A percentile compares a stretch with the other conserved stretches of the same genome.
These are phyloP conservation scores for Psilocybe azurescens DNA, from an alignment of 768 basidiomycete species.

Conservation along the genomic window DNA sequence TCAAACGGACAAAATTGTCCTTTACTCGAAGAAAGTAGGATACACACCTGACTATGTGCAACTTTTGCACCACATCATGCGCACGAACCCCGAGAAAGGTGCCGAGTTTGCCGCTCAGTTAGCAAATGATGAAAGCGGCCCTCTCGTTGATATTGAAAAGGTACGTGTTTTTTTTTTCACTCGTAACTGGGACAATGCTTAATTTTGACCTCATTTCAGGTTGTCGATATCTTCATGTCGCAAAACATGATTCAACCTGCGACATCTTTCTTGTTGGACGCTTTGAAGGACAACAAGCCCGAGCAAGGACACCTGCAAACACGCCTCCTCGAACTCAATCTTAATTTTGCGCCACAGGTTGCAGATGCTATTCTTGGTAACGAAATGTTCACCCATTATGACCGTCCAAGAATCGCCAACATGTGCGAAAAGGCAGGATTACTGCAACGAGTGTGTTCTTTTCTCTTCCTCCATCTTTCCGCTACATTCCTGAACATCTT, in stretches of 20 bases:
- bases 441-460: constrained; percentile 76
- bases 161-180: constrained; percentile 43
- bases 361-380: constrained; percentile 99
- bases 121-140: constrained; percentile 91
- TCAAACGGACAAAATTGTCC: constrained; percentile 96
- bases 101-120: constrained; percentile 97
- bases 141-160: constrained; percentile 92
- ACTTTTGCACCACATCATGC: constrained; percentile 94
- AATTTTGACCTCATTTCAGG: constrained; percentile 45
- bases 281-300: constrained; percentile 96
- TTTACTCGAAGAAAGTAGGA: constrained; percentile 97
- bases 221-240: constrained; percentile 99
- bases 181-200: not conserved
- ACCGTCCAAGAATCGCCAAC: constrained; percentile 95
- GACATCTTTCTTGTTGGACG: constrained; percentile 96
- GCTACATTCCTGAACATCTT: constrained; percentile 15
- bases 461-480: not conserved
- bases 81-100: constrained; percentile 96
- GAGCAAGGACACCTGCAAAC: constrained; percentile 98
- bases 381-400: constrained; percentile 98
- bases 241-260: constrained; percentile 99
- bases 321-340: constrained; percentile 96
- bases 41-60: constrained; percentile 93
- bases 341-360: constrained; percentile 96
- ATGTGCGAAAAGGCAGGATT: constrained; percentile 98